Percentiles rank a stretch among this genome's conserved stretches.
Evolutionary conservation across 2,329 filamentous ascomycete species (phyloP).

Genomic region (Calonectria hawksworthii): DNA sequence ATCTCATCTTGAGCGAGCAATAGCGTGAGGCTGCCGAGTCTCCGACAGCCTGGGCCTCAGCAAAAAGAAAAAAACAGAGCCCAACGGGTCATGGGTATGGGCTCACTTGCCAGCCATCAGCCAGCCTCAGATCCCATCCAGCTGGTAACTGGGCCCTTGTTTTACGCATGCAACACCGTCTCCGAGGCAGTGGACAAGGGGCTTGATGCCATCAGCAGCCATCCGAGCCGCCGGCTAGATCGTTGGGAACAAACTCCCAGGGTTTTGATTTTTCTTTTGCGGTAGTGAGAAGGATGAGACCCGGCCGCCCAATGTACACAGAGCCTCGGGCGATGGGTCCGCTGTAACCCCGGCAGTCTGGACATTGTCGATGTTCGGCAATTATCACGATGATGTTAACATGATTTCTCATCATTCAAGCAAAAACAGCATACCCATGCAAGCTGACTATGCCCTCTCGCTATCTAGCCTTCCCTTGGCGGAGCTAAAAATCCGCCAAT

Average conservation of each 20-base stretch:
- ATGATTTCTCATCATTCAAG: background rate
- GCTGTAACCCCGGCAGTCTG: background rate
- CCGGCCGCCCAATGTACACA: background rate
- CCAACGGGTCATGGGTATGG: background rate
- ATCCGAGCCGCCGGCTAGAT: background rate
- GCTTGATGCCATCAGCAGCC: background rate
- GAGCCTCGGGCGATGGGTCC: background rate
- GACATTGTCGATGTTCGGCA: background rate
- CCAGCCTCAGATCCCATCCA: conserved; percentile 23
- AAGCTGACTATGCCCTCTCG: background rate
- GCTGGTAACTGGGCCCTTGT: conserved; percentile 13
- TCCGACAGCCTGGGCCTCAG: conserved; percentile 1
- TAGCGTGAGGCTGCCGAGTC: conserved; percentile 4
- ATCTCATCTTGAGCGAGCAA: conserved; percentile 10
- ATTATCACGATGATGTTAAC: background rate
- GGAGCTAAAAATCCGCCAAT: background rate
- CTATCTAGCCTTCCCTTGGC: background rate
- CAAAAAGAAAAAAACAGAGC: background rate
- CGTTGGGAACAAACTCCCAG: background rate
- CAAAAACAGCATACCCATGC: background rate
- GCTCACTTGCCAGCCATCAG: conserved; percentile 9
- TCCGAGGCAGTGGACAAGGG: conserved; percentile 2
- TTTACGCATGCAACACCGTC: conserved; percentile 14
- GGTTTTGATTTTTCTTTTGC: background rate
- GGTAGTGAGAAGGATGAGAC: background rate